Evolutionary conservation across 306 rosid species (phyloP).

Genomic region (Bauhinia variegata): DNA sequence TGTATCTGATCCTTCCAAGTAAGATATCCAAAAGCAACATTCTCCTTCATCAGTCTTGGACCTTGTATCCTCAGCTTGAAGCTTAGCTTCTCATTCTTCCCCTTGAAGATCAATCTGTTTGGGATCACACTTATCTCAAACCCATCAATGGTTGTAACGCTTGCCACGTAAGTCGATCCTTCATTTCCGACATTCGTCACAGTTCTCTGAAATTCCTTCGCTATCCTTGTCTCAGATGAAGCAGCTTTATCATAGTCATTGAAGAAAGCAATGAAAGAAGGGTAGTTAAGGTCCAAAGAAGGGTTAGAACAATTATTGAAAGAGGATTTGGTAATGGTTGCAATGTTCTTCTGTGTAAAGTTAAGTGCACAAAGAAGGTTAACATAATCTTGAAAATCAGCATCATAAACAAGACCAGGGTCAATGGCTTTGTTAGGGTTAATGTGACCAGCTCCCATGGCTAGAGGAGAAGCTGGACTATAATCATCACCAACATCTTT

Average conservation of each 20-base stretch:
- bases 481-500: constrained; percentile 50
- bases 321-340: constrained; percentile 46
- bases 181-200: constrained; percentile 63
- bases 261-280: constrained; percentile 65
- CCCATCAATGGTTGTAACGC: constrained; percentile 45
- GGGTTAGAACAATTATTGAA: constrained; percentile 49
- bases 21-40: constrained; percentile 52
- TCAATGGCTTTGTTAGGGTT: constrained; percentile 71
- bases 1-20: constrained; percentile 54
- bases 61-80: constrained; percentile 55
- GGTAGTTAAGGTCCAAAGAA: constrained; percentile 69
- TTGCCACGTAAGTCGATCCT: constrained; percentile 46
- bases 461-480: constrained; percentile 58
- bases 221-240: neutral
- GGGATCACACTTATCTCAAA: constrained; percentile 50
- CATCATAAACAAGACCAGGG: constrained; percentile 79
- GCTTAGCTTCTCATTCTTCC: constrained; percentile 46
- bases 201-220: constrained; percentile 50
- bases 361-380: constrained; percentile 73
- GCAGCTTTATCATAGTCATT: constrained; percentile 11
- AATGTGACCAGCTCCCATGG: constrained; percentile 74
- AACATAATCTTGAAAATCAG: constrained; percentile 51
- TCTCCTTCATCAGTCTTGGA: constrained; percentile 2
- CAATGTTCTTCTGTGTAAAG: constrained; percentile 46
- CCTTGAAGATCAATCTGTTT: constrained; percentile 43